Base-by-base conservation (phyloP, 1,139 yeast genomes). In the Debaryomyces subglobosus region DNA sequence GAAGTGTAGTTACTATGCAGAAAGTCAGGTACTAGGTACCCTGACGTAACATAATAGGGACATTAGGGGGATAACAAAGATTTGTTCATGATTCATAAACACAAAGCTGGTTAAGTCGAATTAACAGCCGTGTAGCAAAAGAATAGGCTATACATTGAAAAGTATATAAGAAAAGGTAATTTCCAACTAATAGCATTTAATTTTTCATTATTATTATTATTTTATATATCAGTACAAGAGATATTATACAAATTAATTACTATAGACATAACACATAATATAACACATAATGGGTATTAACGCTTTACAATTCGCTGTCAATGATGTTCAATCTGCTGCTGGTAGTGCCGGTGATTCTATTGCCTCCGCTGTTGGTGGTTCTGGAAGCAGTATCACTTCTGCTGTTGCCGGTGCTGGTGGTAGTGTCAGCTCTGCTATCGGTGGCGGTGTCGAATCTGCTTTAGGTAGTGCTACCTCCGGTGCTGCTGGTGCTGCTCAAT, bases 231-330 rank as follows among this genome's bases (percentile, higher is more conserved):
- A 33, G 5, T 29, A 7, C 20, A 20, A 38, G 34, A 25, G 37
- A 40, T 40, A 40, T 30, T 40, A 40, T 21, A 16, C 20, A 18
- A 32, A 32, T 16, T 32, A 27, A n/a, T 44, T 37, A 32, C 13
- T 40, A 33, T 35, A 24, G 32, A 39, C 35, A 27, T 16, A 36
- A 33, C 27, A 24, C 36, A 46, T 38, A 40, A 44, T 25, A 40
- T 39, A 41, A 24, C 33, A 24, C 33, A 39, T 18, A 39, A 54
- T 45, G 49, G 60, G 60, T 49, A 46, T 57, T 21, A 64, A 64
- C 59, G 68, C 66, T 45, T 56, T 61, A 35, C 53, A 59, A 20
- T 63, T 50, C 37, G 57, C 59, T 25, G 45, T 43, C 37, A 43
- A 46, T 42, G 5, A 32, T 10, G 35, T 32, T 32, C 35, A 32